Evolutionary conservation across 805 yeast species (phyloP).

Genomic region (Candida insectalens): DNA sequence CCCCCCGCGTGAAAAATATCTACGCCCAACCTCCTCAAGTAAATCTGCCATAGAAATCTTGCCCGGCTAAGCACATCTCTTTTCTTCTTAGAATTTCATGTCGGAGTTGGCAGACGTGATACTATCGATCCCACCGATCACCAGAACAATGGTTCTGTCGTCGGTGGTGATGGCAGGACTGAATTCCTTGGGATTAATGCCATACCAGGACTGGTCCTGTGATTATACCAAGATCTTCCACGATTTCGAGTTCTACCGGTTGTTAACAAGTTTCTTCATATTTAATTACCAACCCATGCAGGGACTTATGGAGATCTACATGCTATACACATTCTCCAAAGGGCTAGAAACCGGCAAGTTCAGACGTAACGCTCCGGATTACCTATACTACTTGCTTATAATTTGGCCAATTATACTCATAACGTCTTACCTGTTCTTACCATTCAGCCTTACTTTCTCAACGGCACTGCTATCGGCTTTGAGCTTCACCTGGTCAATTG

Average conservation of each 20-base stretch:
- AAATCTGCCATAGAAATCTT: no score
- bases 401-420: constrained; percentile 38
- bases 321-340: constrained; percentile 46
- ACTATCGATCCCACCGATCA: constrained; percentile 48
- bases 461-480: constrained; percentile 42
- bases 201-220: constrained; percentile 16
- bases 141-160: constrained; percentile 43
- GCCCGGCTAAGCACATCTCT: constrained; percentile 14
- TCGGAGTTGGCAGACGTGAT: constrained; percentile 14
- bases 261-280: constrained; percentile 41
- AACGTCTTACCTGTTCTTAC: constrained; percentile 19
- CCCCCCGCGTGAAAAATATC: no score
- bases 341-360: constrained; percentile 47
- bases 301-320: constrained; percentile 42
- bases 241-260: constrained; percentile 34
- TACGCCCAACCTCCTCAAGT: no score
- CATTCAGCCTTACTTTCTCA: constrained; percentile 20
- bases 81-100: neutral
- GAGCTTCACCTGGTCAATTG: constrained; percentile 54
- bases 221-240: constrained; percentile 22
- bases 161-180: constrained; percentile 36
- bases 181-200: constrained; percentile 22
- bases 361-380: constrained; percentile 40
- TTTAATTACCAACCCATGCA: constrained; percentile 32
- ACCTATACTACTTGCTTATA: constrained; percentile 41